These are phyloP conservation scores for Coemansia sp. DNA, from an alignment of 192 early-diverging fungal species.

Conservation along the genomic window DNA sequence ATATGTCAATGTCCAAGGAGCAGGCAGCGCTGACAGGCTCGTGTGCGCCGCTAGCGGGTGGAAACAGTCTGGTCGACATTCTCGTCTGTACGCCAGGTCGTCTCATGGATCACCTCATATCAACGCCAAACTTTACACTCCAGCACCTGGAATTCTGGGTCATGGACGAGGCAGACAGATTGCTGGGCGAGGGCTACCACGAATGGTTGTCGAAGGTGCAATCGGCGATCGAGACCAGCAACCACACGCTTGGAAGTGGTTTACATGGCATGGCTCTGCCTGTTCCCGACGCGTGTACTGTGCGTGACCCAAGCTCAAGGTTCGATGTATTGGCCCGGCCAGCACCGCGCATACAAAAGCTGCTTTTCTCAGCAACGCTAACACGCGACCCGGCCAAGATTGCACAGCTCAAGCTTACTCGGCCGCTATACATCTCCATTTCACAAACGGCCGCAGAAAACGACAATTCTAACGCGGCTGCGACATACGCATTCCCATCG, in stretches of 20 bases:
- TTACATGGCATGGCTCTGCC: background rate
- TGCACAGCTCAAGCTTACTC: constrained; percentile 72
- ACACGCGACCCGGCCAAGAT: constrained; percentile 93
- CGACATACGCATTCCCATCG: constrained; percentile 51
- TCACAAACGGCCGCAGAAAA: constrained; percentile 28
- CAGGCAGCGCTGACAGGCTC: constrained; percentile 56
- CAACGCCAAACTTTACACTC: constrained; percentile 83
- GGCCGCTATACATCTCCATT: constrained; percentile 80
- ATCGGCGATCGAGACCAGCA: constrained; percentile 51
- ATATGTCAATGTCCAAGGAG: constrained; percentile 75
- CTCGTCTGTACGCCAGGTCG: constrained; percentile 95
- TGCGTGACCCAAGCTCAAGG: constrained; percentile 8
- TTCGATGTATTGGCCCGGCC: constrained; percentile 32
- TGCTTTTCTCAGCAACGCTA: constrained; percentile 94
- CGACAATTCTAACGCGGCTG: constrained; percentile 14
- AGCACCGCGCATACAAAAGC: constrained; percentile 72
- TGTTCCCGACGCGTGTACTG: constrained; percentile 21
- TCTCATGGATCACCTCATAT: constrained; percentile 86
- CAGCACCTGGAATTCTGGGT: constrained; percentile 89
- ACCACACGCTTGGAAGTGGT: background rate
- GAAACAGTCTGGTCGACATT: constrained; percentile 77
- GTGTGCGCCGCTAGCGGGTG: constrained; percentile 44
- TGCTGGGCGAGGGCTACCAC: constrained; percentile 89
- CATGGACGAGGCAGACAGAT: constrained; percentile 95
- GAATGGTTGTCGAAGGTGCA: constrained; percentile 84